Percentiles rank a stretch among this genome's conserved stretches.
Evolutionary conservation across 2,329 filamentous ascomycete species (phyloP).

Genomic region (Nemania diffusa): DNA sequence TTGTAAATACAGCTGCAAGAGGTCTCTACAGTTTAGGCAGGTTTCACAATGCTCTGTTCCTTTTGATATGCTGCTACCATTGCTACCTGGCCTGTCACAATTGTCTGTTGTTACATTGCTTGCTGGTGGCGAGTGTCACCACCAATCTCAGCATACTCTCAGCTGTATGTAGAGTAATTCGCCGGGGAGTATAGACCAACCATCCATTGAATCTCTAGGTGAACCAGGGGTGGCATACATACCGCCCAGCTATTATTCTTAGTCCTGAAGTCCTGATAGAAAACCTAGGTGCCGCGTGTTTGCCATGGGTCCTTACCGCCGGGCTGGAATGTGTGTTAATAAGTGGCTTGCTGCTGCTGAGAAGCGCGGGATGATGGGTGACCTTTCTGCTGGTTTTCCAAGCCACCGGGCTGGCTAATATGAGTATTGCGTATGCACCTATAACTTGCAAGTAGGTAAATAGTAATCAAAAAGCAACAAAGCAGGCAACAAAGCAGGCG

Average conservation of each 20-base stretch:
- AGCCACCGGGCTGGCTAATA: conserved; percentile 23
- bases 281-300: conserved; percentile 8
- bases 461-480: conserved; percentile 15
- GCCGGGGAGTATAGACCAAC: conserved; percentile 13
- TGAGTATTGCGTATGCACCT: not conserved
- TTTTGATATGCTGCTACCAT: not conserved
- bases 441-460: too few relatives aligned
- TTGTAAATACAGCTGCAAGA: too few relatives aligned
- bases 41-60: conserved; percentile 26
- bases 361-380: conserved; percentile 13
- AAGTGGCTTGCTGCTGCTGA: conserved; percentile 32
- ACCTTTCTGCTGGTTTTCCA: conserved; percentile 19
- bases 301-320: conserved; percentile 12
- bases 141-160: conserved; percentile 2
- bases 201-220: not conserved
- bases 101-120: not conserved
- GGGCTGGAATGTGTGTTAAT: conserved; percentile 14
- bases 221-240: conserved; percentile 36
- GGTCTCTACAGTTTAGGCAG: conserved; percentile 3
- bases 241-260: conserved; percentile 14
- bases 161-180: conserved; percentile 6
- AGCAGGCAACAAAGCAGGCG: not conserved
- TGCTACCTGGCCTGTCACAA: not conserved
- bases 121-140: conserved; percentile 1
- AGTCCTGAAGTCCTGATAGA: conserved; percentile 8